Conservation (phyloP, 805 yeast genomes). For the Starmerella bombicola region DNA sequence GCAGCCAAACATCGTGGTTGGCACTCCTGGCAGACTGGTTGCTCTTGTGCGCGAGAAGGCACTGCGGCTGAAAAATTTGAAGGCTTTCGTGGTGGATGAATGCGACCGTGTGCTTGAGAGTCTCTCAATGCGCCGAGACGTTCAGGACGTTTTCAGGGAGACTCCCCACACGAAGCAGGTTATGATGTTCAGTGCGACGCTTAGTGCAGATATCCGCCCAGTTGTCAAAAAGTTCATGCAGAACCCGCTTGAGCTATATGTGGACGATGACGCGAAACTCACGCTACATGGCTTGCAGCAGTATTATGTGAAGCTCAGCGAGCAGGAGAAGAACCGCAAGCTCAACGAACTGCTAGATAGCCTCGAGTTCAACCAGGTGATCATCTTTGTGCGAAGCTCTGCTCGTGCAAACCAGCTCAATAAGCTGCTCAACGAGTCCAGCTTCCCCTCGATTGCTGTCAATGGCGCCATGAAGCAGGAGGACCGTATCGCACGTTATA, state of each 20-base stretch:
- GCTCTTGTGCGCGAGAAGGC: constrained; percentile 88
- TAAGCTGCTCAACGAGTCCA: constrained; percentile 75
- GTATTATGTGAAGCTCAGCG: constrained; percentile 79
- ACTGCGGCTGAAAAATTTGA: constrained; percentile 74
- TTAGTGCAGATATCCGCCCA: constrained; percentile 87
- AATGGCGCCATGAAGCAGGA: constrained; percentile 94
- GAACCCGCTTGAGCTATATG: constrained; percentile 92
- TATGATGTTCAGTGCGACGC: constrained; percentile 97
- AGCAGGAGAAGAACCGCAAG: constrained; percentile 85
- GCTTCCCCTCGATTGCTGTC: constrained; percentile 94
- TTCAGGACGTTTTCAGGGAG: constrained; percentile 92
- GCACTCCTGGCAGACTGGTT: constrained; percentile 95
- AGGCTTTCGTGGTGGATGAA: constrained; percentile 92
- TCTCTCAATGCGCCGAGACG: constrained; percentile 92
- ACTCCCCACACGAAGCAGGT: constrained; percentile 98
- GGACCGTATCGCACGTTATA: constrained; percentile 94
- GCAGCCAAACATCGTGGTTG: constrained; percentile 92
- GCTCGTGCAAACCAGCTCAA: constrained; percentile 86
- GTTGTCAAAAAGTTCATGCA: constrained; percentile 97
- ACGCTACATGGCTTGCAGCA: constrained; percentile 97
- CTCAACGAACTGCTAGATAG: constrained; percentile 85
- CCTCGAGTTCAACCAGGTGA: constrained; percentile 94
- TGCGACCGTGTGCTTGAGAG: constrained; percentile 95
- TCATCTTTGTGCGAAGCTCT: constrained; percentile 85
- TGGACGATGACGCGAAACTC: constrained; percentile 93